Base-by-base conservation (phyloP, 352 stramenopile genomes). In the Pythium oligandrum region DNA sequence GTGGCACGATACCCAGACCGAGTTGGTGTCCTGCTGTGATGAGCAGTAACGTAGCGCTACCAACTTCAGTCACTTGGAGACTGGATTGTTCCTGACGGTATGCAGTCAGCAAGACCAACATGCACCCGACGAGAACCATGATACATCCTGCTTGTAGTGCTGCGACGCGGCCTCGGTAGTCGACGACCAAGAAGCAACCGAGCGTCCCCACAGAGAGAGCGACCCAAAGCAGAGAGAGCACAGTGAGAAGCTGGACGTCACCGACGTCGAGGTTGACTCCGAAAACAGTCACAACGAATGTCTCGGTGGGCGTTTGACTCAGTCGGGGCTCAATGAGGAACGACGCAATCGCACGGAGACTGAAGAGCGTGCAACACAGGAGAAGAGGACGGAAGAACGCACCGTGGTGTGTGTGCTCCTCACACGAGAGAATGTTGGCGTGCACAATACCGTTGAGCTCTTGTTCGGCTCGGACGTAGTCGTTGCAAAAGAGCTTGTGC, bases 391-490 rank as follows among this genome's bases (percentile, higher is more conserved):
- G 77, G 50, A 81, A 83, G 59, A 93, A 90, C 10, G 75, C 79
- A 35, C 73, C 66, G 51, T 79, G 77, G 54, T 87, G 73, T 33
- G 65, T 65, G 44, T 68, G 63, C 11, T 80, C 72, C 39, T 78
- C 71, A 9, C 53, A 53, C n/a, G 75, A 78, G 31, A 90, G 66
- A 36, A 86, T 62, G 47, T 78, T 76, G 6, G 80, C 79, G 45
- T 93, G 80, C 39, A 93, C 81, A 56, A 93, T 75, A 3, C 72
- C 62, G 55, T 93, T 93, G 10, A 87, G 69, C 38, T 88, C 68
- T 40, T 78, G 62, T 49, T 93, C 80, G 2, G 80, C 83, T 40
- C 68, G 70, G 17, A 68, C 59, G 51, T 79, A 75, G 53, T 82
- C 63, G 4, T 67, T 53, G 36, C 70, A 61, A 52, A 78, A 86